These are phyloP conservation scores for Prunus mume DNA, from an alignment of 306 rosid species.

Conservation along the genomic window DNA sequence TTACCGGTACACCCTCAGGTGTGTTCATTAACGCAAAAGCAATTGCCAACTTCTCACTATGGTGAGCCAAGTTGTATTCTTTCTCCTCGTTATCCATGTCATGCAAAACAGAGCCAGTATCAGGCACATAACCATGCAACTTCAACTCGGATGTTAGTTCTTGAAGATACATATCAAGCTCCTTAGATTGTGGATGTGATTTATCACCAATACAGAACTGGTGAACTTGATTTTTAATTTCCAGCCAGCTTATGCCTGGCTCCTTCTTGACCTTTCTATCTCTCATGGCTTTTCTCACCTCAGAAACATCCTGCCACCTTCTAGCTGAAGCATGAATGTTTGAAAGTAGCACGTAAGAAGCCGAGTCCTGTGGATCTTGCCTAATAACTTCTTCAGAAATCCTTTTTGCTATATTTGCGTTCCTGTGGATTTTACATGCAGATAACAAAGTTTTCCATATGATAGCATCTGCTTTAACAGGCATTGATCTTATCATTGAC, in stretches of 20 bases:
- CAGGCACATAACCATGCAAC: conserved; percentile 71
- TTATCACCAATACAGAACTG: conserved; percentile 60
- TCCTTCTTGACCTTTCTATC: conserved; percentile 67
- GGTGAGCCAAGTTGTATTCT: conserved; percentile 69
- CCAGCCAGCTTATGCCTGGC: conserved; percentile 86
- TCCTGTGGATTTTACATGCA: conserved; percentile 85
- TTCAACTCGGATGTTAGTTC: conserved; percentile 75
- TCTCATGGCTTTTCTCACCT: conserved; percentile 69
- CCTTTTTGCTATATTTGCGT: conserved; percentile 64
- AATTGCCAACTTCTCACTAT: conserved; percentile 85
- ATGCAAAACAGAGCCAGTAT: conserved; percentile 62
- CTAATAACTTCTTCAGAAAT: conserved; percentile 69
- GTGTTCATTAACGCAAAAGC: conserved; percentile 73
- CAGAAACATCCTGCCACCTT: conserved; percentile 80
- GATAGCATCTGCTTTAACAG: conserved; percentile 67
- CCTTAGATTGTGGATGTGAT: conserved; percentile 48
- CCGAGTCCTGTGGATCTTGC: conserved; percentile 72
- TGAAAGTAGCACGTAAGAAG: conserved; percentile 74
- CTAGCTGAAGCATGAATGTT: conserved; percentile 73
- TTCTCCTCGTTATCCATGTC: conserved; percentile 94
- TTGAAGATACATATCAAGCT: conserved; percentile 64
- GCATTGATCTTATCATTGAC: conserved; percentile 76
- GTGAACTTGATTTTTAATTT: conserved; percentile 69
- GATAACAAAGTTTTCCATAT: conserved; percentile 88
- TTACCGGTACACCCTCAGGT: conserved; percentile 51